Base-by-base conservation (phyloP, 2,329 filamentous ascomycete species). In the Penicillium sp. region DNA sequence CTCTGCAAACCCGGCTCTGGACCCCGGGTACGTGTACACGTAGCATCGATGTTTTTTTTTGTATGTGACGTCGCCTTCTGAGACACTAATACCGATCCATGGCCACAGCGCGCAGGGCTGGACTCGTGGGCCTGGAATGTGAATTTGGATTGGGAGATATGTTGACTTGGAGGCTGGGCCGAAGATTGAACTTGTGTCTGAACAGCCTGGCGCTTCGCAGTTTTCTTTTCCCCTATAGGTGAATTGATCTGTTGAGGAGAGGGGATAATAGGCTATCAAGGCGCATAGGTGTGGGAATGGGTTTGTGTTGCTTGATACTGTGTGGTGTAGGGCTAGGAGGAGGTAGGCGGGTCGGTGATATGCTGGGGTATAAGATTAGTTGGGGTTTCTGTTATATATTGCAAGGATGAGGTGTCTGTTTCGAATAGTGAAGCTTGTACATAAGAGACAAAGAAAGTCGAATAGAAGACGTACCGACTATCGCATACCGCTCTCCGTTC, bases 1-100 rank as follows among this genome's bases (percentile, higher is more conserved):
- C 71, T 91, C 88, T 0, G 88, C 88, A 59, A 91, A 91, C 0
- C 89, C 88, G 0, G 83, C 72, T 41, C 82, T 75, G 0, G 73
- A 82, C 51, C 79, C 79, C 2, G 81, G 78, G 67, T 87, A 87
- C 4, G 78, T 77, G 69, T 81, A 85, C 13, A 79, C 53, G 49
- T 73, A 63, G 43, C 71, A 73, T 12, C 66, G 64, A 48, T 73
- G 71, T 6, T 68, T 64, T 55, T 71, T 73, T 12, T 68, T 70
- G 45, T 63, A 65, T 0, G 68, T 68, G 19, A 68, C 61, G 36
- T 60, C 59, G 29, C 60, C 62, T 49, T 68, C 65, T 21, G 50
- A 61, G 13, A 42, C 75, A 75, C 56, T 59, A 3, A 63, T 13
- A 10, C 43, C 53, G 9, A 67, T 66, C 65, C 65, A 67, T 6